These are phyloP conservation scores for Gymnopus androsaceus DNA, from an alignment of 1,284 basidiomycete genomes.

Conservation along the genomic window DNA sequence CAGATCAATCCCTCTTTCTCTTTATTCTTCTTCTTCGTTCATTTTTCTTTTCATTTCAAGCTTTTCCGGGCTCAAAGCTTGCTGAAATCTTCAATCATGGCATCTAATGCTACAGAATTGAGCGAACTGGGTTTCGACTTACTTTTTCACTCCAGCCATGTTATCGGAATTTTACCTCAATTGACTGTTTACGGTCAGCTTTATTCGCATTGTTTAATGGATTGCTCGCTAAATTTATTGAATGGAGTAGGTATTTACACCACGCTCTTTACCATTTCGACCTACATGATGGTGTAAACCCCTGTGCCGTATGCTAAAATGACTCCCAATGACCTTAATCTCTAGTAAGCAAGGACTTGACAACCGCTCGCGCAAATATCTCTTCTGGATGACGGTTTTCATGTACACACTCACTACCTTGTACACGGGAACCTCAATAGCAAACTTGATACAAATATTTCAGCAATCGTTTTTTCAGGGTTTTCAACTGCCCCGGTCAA, in stretches of 20 bases:
- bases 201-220: neutral
- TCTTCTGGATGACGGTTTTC: neutral
- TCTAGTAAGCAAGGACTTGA: neutral
- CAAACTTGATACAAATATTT: neutral
- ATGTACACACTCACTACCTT: neutral
- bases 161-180: slow-evolving; percentile 5
- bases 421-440: neutral
- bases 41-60: neutral
- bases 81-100: neutral
- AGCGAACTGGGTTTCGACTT: neutral
- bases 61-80: neutral
- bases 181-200: slow-evolving; percentile 1
- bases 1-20: neutral
- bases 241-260: neutral
- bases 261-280: neutral
- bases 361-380: neutral
- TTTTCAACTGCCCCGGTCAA: neutral
- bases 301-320: neutral
- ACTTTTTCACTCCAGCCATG: slow-evolving; percentile 1
- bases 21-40: neutral
- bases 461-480: neutral
- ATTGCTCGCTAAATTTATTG: neutral
- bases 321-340: neutral
- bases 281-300: slow-evolving; percentile 1
- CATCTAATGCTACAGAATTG: neutral